Evolutionary conservation across 768 basidiomycete genomes (phyloP).

Genomic region (Steccherinum ochraceum): DNA sequence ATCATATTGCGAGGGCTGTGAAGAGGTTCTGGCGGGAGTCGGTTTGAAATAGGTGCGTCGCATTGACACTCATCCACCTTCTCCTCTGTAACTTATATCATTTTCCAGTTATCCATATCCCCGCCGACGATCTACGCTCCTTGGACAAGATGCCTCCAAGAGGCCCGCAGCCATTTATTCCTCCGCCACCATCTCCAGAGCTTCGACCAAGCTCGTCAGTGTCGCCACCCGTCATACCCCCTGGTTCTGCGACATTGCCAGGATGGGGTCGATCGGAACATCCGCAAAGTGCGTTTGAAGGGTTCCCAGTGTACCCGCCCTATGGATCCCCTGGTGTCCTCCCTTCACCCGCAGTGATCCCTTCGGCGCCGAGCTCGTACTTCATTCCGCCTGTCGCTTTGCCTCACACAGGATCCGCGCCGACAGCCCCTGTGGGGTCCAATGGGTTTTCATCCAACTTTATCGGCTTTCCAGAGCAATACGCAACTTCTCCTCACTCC

Average conservation of each 20-base stretch:
- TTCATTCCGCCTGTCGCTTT: conserved; percentile 24
- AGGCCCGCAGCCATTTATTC: not conserved
- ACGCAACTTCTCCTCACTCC: not conserved
- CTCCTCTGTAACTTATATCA: too few species aligned
- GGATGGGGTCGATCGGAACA: not conserved
- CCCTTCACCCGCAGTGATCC: conserved; percentile 14
- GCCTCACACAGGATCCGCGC: conserved; percentile 13
- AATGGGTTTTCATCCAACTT: conserved; percentile 17
- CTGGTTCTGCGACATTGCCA: not conserved
- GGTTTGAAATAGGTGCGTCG: not conserved
- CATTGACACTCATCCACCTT: too few species aligned
- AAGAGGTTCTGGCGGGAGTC: too few species aligned
- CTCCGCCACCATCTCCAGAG: not conserved
- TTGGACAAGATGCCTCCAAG: not conserved
- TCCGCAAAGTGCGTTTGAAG: not conserved
- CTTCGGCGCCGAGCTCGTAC: too few species aligned
- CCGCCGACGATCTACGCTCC: not conserved
- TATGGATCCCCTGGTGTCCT: not conserved
- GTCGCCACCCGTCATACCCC: not conserved
- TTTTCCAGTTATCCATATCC: not conserved
- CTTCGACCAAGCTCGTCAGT: not conserved
- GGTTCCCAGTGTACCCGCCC: not conserved
- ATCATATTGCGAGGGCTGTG: too few species aligned
- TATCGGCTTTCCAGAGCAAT: not conserved
- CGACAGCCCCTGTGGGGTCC: conserved; percentile 9